Evolutionary conservation across 768 basidiomycete species (phyloP).

Genomic region (Leccinum broughii): DNA sequence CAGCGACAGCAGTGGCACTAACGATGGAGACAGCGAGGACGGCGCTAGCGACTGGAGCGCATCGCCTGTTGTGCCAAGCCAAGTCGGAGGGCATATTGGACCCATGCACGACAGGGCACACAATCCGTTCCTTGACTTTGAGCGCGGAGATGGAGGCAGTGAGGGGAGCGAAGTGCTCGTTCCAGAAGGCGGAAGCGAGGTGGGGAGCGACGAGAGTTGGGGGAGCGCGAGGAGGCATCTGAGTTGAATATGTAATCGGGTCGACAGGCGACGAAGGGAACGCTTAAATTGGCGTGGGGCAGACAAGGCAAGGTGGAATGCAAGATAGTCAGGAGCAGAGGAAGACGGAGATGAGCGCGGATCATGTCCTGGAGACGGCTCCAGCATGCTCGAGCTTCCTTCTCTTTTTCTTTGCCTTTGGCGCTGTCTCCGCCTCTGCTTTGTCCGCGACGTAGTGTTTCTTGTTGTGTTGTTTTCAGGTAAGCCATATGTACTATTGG

Average conservation of each 20-base stretch:
- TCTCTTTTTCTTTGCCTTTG: not conserved
- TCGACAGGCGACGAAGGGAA: not conserved
- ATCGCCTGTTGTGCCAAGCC: slow-evolving; percentile 1
- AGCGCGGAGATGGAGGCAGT: slow-evolving; percentile 11
- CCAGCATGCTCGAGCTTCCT: not conserved
- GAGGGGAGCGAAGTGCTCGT: slow-evolving; percentile 24
- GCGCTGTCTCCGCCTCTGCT: not conserved
- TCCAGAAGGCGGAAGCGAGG: slow-evolving; percentile 19
- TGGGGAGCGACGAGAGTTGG: slow-evolving; percentile 27
- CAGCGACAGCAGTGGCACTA: slow-evolving; percentile 3
- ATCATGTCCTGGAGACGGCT: not conserved
- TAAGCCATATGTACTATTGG: not conserved
- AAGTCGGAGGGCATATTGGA: not conserved
- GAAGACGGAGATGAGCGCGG: not conserved
- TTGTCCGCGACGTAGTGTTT: not conserved
- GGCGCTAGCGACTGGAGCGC: slow-evolving; percentile 13
- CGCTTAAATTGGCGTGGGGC: not conserved
- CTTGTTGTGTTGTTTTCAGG: not conserved
- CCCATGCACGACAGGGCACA: slow-evolving; percentile 11
- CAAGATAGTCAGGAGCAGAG: not conserved
- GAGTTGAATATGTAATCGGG: not conserved
- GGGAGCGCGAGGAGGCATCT: slow-evolving; percentile 24
- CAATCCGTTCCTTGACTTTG: slow-evolving; percentile 27
- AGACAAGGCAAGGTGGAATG: not conserved
- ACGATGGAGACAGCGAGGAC: not conserved